phyloP scores from a whole-genome alignment of 345 rosid genomes.

The Arabidopsis arenosa region DNA sequence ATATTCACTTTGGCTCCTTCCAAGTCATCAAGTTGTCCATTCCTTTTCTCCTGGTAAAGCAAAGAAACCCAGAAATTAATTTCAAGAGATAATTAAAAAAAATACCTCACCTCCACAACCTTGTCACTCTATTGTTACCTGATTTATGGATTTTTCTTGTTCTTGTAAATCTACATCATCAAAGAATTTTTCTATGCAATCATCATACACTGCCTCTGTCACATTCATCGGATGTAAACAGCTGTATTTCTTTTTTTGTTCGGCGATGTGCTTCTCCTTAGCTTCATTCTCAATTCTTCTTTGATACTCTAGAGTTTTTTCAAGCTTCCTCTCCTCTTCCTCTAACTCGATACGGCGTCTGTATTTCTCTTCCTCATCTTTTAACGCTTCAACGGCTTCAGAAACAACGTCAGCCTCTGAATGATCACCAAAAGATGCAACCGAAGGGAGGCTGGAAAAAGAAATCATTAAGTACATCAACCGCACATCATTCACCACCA shows the following conservation, averaged over 20 bases:
- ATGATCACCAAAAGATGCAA: slow-evolving; percentile 58
- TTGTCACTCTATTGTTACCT: slow-evolving; percentile 27
- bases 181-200: slow-evolving; percentile 42
- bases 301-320: slow-evolving; percentile 84
- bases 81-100: not conserved
- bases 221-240: slow-evolving; percentile 45
- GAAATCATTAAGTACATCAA: slow-evolving; percentile 36
- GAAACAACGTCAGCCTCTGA: slow-evolving; percentile 54
- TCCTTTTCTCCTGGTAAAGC: slow-evolving; percentile 52
- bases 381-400: slow-evolving; percentile 53
- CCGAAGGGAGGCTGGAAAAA: slow-evolving; percentile 62
- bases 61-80: slow-evolving; percentile 24
- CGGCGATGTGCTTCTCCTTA: slow-evolving; percentile 80
- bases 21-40: slow-evolving; percentile 45
- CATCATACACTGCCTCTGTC: slow-evolving; percentile 43
- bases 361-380: slow-evolving; percentile 71
- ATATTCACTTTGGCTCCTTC: slow-evolving; percentile 43
- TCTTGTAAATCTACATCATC: slow-evolving; percentile 43
- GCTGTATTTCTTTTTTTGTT: slow-evolving; percentile 66
- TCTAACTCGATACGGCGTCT: slow-evolving; percentile 76
- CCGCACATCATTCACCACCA: slow-evolving; percentile 12
- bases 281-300: slow-evolving; percentile 88
- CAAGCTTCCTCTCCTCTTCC: slow-evolving; percentile 88
- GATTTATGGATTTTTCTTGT: slow-evolving; percentile 25
- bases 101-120: slow-evolving; percentile 3